A percentile compares a stretch with the other conserved stretches of the same genome.
Conservation (phyloP, 331 rosid genomes). For the Malus hybrid region DNA sequence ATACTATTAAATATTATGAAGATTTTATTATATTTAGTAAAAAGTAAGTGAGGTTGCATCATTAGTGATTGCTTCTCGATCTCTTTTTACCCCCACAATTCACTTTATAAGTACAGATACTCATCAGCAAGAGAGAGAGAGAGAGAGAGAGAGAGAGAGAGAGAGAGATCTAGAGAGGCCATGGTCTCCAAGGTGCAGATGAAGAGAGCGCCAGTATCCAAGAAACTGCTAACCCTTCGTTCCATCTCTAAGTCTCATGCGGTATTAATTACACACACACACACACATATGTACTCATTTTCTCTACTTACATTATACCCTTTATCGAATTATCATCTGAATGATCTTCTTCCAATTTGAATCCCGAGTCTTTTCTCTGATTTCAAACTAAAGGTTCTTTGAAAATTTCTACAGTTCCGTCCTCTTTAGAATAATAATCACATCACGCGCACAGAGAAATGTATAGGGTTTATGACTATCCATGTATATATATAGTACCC, state of each 20-base stretch:
- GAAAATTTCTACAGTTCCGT: not conserved
- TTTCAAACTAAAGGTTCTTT: not conserved
- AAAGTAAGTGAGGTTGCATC: not conserved
- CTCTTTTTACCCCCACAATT: not conserved
- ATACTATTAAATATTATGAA: not conserved
- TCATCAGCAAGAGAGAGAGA: not conserved
- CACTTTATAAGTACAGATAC: not conserved
- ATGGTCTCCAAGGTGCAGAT: constrained; percentile 50
- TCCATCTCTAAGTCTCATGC: constrained; percentile 39
- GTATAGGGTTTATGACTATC: too few species aligned
- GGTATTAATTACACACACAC: constrained; percentile 16
- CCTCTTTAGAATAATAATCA: not conserved
- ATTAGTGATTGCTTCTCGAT: not conserved
- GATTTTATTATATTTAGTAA: not conserved
- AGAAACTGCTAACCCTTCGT: constrained; percentile 47
- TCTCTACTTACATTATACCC: not conserved
- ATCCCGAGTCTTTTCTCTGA: not conserved
- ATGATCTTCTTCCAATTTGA: not conserved
- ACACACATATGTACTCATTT: too few species aligned
- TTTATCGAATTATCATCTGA: not conserved
- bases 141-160: constrained; percentile 11
- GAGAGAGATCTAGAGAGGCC: not conserved
- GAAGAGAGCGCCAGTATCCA: constrained; percentile 33
- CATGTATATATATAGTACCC: not conserved
- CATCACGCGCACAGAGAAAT: not conserved